These are phyloP conservation scores for Plasmodium sp. DNA, from an alignment of 169 alveolate species.

Conservation along the genomic window DNA sequence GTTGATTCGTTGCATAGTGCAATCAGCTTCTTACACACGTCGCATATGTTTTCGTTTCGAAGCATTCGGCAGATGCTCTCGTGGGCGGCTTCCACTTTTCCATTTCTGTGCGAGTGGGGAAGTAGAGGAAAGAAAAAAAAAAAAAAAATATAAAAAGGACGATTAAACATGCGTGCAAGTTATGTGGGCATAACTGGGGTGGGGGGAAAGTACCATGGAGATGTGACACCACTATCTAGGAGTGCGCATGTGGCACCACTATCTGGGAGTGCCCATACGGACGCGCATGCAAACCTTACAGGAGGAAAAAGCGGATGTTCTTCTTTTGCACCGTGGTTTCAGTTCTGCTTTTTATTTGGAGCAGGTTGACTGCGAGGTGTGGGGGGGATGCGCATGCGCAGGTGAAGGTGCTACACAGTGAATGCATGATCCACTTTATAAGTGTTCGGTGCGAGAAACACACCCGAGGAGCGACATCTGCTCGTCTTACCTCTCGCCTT, in stretches of 20 bases:
- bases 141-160: not conserved
- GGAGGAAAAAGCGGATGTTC: constrained; percentile 4
- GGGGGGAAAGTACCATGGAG: not conserved
- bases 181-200: not conserved
- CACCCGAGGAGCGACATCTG: not conserved
- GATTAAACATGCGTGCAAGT: not conserved
- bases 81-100: constrained; percentile 16
- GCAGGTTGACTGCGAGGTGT: constrained; percentile 15
- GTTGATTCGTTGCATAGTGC: constrained; percentile 26
- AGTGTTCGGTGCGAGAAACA: not conserved
- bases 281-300: constrained; percentile 1
- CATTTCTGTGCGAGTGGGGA: not conserved
- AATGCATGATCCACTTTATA: not conserved
- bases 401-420: not conserved
- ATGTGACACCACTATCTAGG: not conserved
- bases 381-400: not conserved
- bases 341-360: constrained; percentile 28
- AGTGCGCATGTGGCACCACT: not conserved
- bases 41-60: constrained; percentile 20
- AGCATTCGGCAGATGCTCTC: constrained; percentile 13
- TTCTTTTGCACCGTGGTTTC: constrained; percentile 32
- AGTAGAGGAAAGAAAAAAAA: not conserved
- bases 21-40: constrained; percentile 4
- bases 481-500: constrained; percentile 25
- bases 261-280: not conserved